These are phyloP conservation scores for Aschersonia sp. DNA, from an alignment of 2,329 filamentous ascomycete species.

Conservation along the genomic window DNA sequence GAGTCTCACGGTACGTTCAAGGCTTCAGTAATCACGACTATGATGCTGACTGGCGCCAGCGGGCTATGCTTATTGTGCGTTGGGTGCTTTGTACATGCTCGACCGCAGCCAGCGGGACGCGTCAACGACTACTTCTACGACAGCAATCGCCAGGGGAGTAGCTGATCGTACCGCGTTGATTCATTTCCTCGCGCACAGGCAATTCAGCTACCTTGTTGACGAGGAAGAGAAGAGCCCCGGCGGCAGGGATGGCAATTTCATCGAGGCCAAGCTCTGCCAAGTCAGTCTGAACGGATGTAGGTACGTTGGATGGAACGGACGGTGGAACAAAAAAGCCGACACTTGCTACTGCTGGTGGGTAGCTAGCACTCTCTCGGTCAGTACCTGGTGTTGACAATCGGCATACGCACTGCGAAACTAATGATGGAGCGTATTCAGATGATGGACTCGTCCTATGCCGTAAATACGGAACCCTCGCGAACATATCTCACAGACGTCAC, in stretches of 20 bases:
- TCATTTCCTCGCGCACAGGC: constrained; percentile 49
- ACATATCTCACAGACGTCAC: constrained; percentile 73
- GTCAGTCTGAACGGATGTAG: constrained; percentile 18
- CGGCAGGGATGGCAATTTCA: constrained; percentile 24
- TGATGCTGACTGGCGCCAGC: constrained; percentile 28
- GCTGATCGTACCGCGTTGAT: constrained; percentile 17
- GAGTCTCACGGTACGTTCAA: constrained; percentile 61
- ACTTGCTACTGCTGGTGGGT: constrained; percentile 98
- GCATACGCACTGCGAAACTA: neutral
- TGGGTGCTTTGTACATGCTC: constrained; percentile 66
- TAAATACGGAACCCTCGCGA: constrained; percentile 47
- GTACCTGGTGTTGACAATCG: constrained; percentile 2
- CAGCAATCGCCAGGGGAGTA: constrained; percentile 20
- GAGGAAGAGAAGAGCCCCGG: constrained; percentile 30
- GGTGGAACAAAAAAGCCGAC: constrained; percentile 81
- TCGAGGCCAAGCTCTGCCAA: constrained; percentile 18
- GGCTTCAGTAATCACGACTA: neutral
- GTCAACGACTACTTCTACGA: constrained; percentile 5
- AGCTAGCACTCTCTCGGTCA: constrained; percentile 41
- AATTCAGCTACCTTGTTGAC: constrained; percentile 43
- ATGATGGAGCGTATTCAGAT: constrained; percentile 27
- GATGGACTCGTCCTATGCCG: constrained; percentile 39
- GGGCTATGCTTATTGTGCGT: constrained; percentile 81
- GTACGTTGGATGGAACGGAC: constrained; percentile 72
- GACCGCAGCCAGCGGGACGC: constrained; percentile 35